These are phyloP conservation scores for Pseudocercospora cruenta DNA, from an alignment of 2,329 filamentous ascomycete genomes.

Conservation along the genomic window DNA sequence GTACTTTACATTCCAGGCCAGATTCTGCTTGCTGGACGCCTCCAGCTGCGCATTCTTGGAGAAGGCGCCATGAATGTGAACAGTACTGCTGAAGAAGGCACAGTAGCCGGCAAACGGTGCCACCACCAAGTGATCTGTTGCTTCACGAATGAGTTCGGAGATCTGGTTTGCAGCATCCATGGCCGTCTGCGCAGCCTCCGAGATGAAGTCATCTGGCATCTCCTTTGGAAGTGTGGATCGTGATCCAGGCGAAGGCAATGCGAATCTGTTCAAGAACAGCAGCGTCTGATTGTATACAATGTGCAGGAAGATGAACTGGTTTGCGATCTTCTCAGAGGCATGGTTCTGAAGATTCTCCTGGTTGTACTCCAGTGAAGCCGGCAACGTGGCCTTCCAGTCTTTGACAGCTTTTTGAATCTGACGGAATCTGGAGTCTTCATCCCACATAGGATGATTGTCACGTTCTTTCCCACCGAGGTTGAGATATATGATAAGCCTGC, in stretches of 20 bases:
- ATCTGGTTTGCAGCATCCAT: conserved; percentile 85
- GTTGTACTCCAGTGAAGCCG: conserved; percentile 72
- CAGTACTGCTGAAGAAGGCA: conserved; percentile 87
- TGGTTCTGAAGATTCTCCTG: conserved; percentile 83
- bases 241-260: conserved; percentile 68
- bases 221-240: conserved; percentile 62
- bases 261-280: conserved; percentile 87
- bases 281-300: conserved; percentile 87
- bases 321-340: conserved; percentile 79
- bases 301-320: conserved; percentile 91
- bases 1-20: conserved; percentile 86
- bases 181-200: conserved; percentile 73
- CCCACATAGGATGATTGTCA: conserved; percentile 80
- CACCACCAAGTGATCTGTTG: conserved; percentile 77
- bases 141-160: conserved; percentile 79
- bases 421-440: conserved; percentile 74
- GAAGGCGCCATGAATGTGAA: conserved; percentile 92
- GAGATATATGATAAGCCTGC: conserved; percentile 83
- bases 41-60: conserved; percentile 79
- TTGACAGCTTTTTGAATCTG: conserved; percentile 71
- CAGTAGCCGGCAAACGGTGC: conserved; percentile 95
- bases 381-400: conserved; percentile 70
- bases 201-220: conserved; percentile 76
- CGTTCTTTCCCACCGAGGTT: conserved; percentile 85
- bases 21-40: conserved; percentile 76